These are phyloP conservation scores for Multifurca ochricompacta DNA, from an alignment of 768 basidiomycete genomes.

Conservation along the genomic window DNA sequence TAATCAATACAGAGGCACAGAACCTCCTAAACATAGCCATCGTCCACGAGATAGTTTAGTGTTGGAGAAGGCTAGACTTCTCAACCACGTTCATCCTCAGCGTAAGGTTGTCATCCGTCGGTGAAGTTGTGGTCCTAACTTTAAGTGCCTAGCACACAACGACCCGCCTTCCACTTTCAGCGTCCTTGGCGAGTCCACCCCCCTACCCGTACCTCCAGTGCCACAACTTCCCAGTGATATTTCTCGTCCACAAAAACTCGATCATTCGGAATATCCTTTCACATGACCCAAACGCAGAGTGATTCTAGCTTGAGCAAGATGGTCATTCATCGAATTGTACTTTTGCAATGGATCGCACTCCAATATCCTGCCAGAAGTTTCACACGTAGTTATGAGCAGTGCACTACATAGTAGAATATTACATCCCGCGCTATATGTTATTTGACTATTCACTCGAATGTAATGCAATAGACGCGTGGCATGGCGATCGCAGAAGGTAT, in stretches of 20 bases:
- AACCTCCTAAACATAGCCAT: neutral
- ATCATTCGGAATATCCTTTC: slow-evolving; percentile 29
- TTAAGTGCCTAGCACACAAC: slow-evolving; percentile 16
- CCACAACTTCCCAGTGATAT: slow-evolving; percentile 23
- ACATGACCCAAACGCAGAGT: slow-evolving; percentile 1
- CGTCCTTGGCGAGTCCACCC: slow-evolving; percentile 2
- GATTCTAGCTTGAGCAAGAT: neutral
- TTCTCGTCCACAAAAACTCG: slow-evolving; percentile 23
- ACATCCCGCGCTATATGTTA: too few relatives aligned
- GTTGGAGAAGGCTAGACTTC: slow-evolving; percentile 18
- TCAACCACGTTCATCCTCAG: slow-evolving; percentile 24
- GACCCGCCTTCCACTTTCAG: slow-evolving; percentile 8
- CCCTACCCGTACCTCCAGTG: slow-evolving; percentile 31
- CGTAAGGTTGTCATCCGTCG: slow-evolving; percentile 30
- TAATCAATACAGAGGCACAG: slow-evolving; percentile 1
- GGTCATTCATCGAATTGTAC: neutral
- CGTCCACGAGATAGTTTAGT: slow-evolving; percentile 22
- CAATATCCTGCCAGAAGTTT: neutral
- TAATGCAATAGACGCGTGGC: too few relatives aligned
- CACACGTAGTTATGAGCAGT: too few relatives aligned
- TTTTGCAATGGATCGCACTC: neutral
- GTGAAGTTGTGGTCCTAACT: slow-evolving; percentile 19
- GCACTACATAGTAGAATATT: too few relatives aligned
- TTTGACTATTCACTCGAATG: too few relatives aligned
- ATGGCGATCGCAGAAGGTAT: too few relatives aligned